These are phyloP conservation scores for Pythium grandisporangium DNA, from an alignment of 352 stramenopile species.

Conservation along the genomic window DNA sequence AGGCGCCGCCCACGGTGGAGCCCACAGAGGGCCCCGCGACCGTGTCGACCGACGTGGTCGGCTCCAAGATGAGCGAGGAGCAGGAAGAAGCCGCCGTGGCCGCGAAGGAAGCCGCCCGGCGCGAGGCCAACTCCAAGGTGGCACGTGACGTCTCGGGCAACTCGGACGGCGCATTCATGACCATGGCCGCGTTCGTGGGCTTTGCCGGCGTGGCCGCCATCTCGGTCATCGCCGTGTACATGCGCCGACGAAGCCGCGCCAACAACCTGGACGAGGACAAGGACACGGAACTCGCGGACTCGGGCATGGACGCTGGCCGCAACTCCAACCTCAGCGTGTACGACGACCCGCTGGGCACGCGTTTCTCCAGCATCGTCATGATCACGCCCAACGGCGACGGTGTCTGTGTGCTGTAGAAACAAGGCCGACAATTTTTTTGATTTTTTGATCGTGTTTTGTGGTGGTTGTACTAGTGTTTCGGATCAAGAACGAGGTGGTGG, in stretches of 20 bases:
- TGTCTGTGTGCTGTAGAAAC: slow-evolving; percentile 59
- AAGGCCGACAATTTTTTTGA: no score
- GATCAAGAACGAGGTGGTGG: background rate
- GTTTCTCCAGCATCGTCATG: slow-evolving; percentile 84
- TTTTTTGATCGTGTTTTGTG: no score
- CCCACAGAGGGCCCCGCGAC: background rate
- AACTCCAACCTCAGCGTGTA: slow-evolving; percentile 55
- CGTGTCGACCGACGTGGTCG: background rate
- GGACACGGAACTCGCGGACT: slow-evolving; percentile 21
- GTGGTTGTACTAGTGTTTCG: no score
- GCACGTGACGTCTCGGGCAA: slow-evolving; percentile 23
- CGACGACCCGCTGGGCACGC: slow-evolving; percentile 63
- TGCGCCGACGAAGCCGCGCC: slow-evolving; percentile 35
- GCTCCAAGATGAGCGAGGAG: background rate
- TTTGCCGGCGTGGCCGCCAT: slow-evolving; percentile 26
- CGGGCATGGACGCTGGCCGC: slow-evolving; percentile 24
- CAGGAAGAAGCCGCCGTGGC: slow-evolving; percentile 6
- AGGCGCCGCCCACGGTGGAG: background rate
- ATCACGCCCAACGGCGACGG: slow-evolving; percentile 75
- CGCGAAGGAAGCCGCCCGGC: slow-evolving; percentile 18
- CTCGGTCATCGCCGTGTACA: slow-evolving; percentile 42
- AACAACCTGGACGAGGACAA: slow-evolving; percentile 13
- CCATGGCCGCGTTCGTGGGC: slow-evolving; percentile 11
- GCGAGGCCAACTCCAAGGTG: slow-evolving; percentile 35
- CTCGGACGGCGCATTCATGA: background rate